Evolutionary conservation across 2,329 filamentous ascomycete genomes (phyloP).

Genomic region (Xenoacremonium recifei): DNA sequence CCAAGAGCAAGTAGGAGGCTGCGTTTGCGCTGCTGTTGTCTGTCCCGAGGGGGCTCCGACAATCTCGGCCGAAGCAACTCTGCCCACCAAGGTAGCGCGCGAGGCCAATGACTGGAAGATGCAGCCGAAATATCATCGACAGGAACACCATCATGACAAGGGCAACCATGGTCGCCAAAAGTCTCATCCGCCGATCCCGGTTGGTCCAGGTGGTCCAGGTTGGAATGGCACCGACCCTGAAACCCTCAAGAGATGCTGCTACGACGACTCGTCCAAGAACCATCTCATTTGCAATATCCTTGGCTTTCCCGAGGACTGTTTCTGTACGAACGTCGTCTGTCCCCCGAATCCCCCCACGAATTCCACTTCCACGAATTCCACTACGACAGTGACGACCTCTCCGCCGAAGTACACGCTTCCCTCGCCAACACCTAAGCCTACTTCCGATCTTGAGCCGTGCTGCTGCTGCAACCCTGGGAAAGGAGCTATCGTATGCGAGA

Average conservation of each 20-base stretch:
- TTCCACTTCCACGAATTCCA: not conserved
- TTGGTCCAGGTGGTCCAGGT: too few species aligned
- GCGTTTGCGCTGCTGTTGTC: slow-evolving; percentile 24
- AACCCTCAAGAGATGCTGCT: too few species aligned
- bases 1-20: slow-evolving; percentile 17
- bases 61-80: too few species aligned
- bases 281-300: slow-evolving; percentile 13
- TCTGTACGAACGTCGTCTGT: slow-evolving; percentile 20
- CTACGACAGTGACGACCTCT: not conserved
- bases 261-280: slow-evolving; percentile 16
- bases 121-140: too few species aligned
- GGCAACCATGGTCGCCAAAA: too few species aligned
- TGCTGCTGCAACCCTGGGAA: slow-evolving; percentile 15
- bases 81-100: too few species aligned
- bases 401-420: slow-evolving; percentile 1
- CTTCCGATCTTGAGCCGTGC: slow-evolving; percentile 9
- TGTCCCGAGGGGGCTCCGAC: slow-evolving; percentile 18
- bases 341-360: slow-evolving; percentile 18
- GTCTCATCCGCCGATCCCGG: too few species aligned
- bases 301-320: slow-evolving; percentile 6
- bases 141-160: too few species aligned
- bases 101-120: too few species aligned
- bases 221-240: too few species aligned
- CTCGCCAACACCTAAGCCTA: slow-evolving; percentile 4
- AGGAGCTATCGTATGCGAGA: slow-evolving; percentile 10